phyloP scores from a whole-genome alignment of 2,329 filamentous ascomycete genomes.

The Fusarium setosum region DNA sequence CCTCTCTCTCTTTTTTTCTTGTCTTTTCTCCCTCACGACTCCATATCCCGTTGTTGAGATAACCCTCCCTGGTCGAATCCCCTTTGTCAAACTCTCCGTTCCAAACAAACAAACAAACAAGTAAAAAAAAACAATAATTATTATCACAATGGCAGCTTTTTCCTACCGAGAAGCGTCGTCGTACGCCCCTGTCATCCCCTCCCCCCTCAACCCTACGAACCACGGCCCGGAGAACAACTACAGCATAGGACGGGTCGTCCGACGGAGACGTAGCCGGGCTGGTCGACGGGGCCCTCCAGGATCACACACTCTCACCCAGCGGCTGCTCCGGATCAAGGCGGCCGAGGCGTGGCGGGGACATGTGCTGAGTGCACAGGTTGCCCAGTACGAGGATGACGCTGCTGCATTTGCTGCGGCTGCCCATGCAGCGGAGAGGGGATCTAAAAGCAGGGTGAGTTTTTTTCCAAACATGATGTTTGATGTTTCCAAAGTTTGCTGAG shows the following conservation, averaged over 20 bases:
- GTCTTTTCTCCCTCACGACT: slow-evolving; percentile 24
- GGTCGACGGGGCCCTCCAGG: slow-evolving; percentile 26
- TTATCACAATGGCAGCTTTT: slow-evolving; percentile 30
- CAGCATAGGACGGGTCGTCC: slow-evolving; percentile 25
- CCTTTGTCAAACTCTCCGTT: background rate
- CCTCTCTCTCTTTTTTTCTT: slow-evolving; percentile 12
- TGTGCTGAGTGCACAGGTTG: slow-evolving; percentile 44
- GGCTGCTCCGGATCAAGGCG: slow-evolving; percentile 55
- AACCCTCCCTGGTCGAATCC: background rate
- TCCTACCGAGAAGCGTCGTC: slow-evolving; percentile 28
- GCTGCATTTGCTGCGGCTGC: slow-evolving; percentile 1
- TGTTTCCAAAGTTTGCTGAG: slow-evolving; percentile 7
- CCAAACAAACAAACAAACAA: background rate
- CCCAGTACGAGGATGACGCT: slow-evolving; percentile 34
- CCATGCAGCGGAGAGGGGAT: slow-evolving; percentile 5
- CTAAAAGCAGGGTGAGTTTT: slow-evolving; percentile 32
- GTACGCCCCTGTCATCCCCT: slow-evolving; percentile 41
- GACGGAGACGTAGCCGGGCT: slow-evolving; percentile 31
- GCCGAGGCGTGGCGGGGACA: slow-evolving; percentile 54
- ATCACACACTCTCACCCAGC: slow-evolving; percentile 53
- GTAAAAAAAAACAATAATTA: background rate
- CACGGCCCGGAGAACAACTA: slow-evolving; percentile 24
- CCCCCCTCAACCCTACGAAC: slow-evolving; percentile 44
- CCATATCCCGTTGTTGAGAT: background rate
- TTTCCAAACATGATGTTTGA: background rate